phyloP scores from a whole-genome alignment of 352 stramenopile genomes.

The Globisporangium acanthophoron region DNA sequence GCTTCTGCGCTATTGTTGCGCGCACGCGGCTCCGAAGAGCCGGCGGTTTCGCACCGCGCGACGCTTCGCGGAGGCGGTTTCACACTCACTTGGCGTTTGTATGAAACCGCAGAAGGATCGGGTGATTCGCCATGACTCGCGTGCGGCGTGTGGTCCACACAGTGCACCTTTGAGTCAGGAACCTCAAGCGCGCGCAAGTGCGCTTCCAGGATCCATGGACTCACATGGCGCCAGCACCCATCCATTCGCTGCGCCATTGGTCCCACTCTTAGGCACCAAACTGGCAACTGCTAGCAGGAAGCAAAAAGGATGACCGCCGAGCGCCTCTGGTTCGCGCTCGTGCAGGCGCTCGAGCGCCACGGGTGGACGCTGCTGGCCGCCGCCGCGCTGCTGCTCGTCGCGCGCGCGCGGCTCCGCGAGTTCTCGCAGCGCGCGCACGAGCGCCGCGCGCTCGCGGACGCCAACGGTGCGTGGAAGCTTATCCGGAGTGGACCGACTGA shows the following conservation, averaged over 20 bases:
- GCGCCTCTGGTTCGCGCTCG: conserved; percentile 20
- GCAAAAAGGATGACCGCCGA: conserved; percentile 3
- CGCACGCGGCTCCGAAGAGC: too few species aligned
- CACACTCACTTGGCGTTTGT: too few species aligned
- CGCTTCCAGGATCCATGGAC: too few species aligned
- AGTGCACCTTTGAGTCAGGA: too few species aligned
- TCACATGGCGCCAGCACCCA: too few species aligned
- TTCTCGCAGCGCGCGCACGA: conserved; percentile 25
- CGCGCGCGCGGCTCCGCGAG: conserved; percentile 20
- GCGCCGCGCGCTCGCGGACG: conserved; percentile 26
- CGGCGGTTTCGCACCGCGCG: background rate
- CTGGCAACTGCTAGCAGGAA: background rate
- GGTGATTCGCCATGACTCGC: too few species aligned
- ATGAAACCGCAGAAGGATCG: too few species aligned
- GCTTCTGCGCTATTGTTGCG: too few species aligned
- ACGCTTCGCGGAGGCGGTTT: background rate
- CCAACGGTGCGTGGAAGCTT: conserved; percentile 37
- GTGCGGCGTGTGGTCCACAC: too few species aligned
- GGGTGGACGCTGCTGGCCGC: conserved; percentile 46
- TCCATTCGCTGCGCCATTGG: background rate
- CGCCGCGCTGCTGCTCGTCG: conserved; percentile 22
- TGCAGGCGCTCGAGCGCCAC: conserved; percentile 34
- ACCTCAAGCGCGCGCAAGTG: too few species aligned
- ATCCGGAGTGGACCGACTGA: background rate
- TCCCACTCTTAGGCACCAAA: background rate